Conservation (phyloP, 306 rosid genomes). For the Urtica urens region DNA sequence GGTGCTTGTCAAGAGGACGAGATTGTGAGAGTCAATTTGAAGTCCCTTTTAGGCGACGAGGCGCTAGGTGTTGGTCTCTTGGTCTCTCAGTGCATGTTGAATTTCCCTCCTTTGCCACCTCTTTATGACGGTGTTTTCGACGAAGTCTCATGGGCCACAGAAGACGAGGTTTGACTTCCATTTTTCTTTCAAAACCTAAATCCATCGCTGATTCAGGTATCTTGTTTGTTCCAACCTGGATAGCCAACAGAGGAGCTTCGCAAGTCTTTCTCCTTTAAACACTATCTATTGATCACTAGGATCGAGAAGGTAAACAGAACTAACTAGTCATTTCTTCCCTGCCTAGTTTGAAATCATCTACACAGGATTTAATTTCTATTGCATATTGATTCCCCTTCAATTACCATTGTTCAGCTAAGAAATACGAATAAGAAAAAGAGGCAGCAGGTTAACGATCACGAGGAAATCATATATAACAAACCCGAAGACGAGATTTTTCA, state of each 20-base stretch:
- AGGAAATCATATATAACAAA: slow-evolving; percentile 46
- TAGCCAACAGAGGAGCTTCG: slow-evolving; percentile 72
- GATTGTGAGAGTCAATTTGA: slow-evolving; percentile 30
- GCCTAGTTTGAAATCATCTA: no score
- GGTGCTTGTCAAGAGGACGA: slow-evolving; percentile 39
- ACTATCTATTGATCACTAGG: slow-evolving; percentile 47
- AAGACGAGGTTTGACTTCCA: slow-evolving; percentile 74
- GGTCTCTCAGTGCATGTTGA: slow-evolving; percentile 67
- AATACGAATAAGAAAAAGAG: slow-evolving; percentile 32
- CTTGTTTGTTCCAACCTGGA: no score
- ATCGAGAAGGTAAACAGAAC: slow-evolving; percentile 47
- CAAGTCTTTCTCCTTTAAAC: slow-evolving; percentile 48
- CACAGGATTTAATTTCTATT: neutral
- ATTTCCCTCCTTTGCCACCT: slow-evolving; percentile 75
- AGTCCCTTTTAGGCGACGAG: slow-evolving; percentile 47
- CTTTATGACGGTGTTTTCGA: slow-evolving; percentile 77
- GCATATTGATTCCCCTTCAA: slow-evolving; percentile 13
- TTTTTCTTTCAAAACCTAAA: slow-evolving; percentile 10
- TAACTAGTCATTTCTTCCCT: neutral
- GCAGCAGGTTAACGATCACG: slow-evolving; percentile 20
- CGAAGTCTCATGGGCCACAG: slow-evolving; percentile 83
- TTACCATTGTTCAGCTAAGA: slow-evolving; percentile 47
- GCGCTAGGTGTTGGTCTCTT: slow-evolving; percentile 43
- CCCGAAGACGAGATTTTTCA: slow-evolving; percentile 79
- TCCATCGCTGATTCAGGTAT: slow-evolving; percentile 22